These are phyloP conservation scores for Spirogloea muscicola DNA, from an alignment of 139 green algal genomes.

Conservation along the genomic window DNA sequence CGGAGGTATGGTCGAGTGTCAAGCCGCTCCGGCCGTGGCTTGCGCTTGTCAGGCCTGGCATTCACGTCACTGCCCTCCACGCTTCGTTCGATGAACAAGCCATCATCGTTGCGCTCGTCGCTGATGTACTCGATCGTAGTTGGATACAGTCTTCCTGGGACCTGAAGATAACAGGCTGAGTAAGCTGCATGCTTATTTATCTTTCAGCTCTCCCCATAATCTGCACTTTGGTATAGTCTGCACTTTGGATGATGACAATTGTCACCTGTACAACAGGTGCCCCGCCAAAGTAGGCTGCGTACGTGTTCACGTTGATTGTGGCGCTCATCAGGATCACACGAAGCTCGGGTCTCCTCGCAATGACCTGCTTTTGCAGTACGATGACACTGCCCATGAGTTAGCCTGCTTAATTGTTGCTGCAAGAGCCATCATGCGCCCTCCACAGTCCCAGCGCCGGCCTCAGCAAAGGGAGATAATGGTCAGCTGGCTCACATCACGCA, in stretches of 20 bases:
- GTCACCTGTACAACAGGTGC: constrained; percentile 64
- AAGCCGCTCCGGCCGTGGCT: constrained; percentile 15
- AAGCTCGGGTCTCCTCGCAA: not conserved
- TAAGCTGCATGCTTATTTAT: too few relatives aligned
- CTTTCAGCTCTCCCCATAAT: too few relatives aligned
- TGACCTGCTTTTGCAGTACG: constrained; percentile 27
- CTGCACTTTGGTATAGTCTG: too few relatives aligned
- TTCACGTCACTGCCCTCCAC: not conserved
- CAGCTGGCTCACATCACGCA: constrained; percentile 9
- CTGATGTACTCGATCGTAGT: constrained; percentile 40
- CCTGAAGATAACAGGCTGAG: constrained; percentile 9
- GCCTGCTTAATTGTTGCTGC: too few relatives aligned
- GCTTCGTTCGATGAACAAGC: not conserved
- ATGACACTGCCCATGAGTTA: too few relatives aligned
- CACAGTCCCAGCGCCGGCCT: too few relatives aligned
- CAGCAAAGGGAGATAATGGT: too few relatives aligned
- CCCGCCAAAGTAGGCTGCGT: constrained; percentile 61
- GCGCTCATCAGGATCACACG: constrained; percentile 78
- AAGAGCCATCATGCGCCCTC: too few relatives aligned
- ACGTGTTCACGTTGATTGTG: constrained; percentile 60
- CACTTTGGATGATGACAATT: too few relatives aligned
- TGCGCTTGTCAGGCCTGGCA: too few relatives aligned
- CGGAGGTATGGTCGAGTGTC: constrained; percentile 34
- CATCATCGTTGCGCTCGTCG: too few relatives aligned
- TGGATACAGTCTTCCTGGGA: constrained; percentile 35